Percentiles rank a stretch among this genome's conserved stretches.
phyloP scores from a whole-genome alignment of 805 yeast genomes.

The Ogataea haglerorum region DNA sequence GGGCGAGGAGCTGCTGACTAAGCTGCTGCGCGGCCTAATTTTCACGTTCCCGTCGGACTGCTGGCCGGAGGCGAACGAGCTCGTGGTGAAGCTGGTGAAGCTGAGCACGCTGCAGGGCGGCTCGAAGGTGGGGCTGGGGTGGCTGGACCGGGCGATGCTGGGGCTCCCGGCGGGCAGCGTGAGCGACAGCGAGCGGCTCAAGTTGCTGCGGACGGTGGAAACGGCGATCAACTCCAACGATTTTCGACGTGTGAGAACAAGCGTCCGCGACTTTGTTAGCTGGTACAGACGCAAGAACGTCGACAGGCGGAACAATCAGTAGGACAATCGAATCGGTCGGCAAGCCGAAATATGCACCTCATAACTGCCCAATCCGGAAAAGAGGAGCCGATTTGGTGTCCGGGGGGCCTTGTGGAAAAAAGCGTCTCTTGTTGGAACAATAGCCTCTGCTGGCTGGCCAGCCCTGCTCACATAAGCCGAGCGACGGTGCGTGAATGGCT shows the following conservation, averaged over 20 bases:
- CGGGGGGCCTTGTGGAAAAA: not conserved
- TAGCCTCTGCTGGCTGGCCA: slow-evolving; percentile 5
- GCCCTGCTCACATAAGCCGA: not conserved
- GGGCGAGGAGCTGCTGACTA: slow-evolving; percentile 55
- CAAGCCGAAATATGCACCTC: slow-evolving; percentile 3
- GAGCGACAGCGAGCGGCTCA: slow-evolving; percentile 62
- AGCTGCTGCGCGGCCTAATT: slow-evolving; percentile 63
- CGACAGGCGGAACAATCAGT: slow-evolving; percentile 20
- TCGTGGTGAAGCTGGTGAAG: slow-evolving; percentile 60
- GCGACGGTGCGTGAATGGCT: not conserved
- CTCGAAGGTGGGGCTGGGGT: slow-evolving; percentile 41
- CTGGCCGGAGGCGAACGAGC: slow-evolving; percentile 70
- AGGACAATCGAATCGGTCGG: not conserved
- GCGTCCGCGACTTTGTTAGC: slow-evolving; percentile 71
- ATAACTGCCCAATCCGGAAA: slow-evolving; percentile 5
- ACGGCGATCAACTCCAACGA: slow-evolving; percentile 65
- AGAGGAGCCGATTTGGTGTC: not conserved
- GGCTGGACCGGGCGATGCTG: slow-evolving; percentile 57
- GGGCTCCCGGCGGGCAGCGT: slow-evolving; percentile 62
- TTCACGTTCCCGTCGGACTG: slow-evolving; percentile 68
- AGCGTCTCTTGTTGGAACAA: not conserved
- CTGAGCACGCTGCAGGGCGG: slow-evolving; percentile 45
- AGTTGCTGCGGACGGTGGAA: slow-evolving; percentile 54
- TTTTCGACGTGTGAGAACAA: slow-evolving; percentile 66
- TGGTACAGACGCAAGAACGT: slow-evolving; percentile 83